Evolutionary conservation across 23 red algal species (phyloP).

Genomic region (Gracilariopsis chorda): DNA sequence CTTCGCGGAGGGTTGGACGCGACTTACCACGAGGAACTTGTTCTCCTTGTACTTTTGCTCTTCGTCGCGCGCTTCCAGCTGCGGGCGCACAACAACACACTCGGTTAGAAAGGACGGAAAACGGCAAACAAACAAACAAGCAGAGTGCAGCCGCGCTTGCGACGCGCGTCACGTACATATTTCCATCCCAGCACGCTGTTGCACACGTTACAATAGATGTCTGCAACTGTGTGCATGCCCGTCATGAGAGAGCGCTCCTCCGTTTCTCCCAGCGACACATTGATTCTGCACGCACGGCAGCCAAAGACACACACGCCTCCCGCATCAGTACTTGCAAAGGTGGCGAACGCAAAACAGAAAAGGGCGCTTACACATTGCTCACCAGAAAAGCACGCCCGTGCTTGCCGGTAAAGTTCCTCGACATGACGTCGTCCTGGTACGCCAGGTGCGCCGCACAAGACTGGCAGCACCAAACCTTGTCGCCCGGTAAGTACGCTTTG

Average conservation of each 20-base stretch:
- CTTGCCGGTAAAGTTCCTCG: constrained; percentile 88
- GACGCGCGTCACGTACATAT: constrained; percentile 67
- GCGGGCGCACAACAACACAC: neutral
- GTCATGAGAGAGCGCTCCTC: constrained; percentile 88
- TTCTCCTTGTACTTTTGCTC: constrained; percentile 98
- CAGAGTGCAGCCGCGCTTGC: neutral
- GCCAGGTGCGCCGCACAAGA: constrained; percentile 84
- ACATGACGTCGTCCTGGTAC: constrained; percentile 89
- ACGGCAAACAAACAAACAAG: neutral
- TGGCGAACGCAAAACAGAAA: neutral
- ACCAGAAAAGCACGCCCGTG: constrained; percentile 94
- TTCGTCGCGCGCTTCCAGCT: constrained; percentile 92
- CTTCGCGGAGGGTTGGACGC: neutral
- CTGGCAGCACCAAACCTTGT: constrained; percentile 81
- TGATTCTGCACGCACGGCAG: constrained; percentile 78
- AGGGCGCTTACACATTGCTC: constrained; percentile 77
- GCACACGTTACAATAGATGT: constrained; percentile 93
- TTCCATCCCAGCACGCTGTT: constrained; percentile 90
- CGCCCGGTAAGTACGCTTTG: constrained; percentile 78
- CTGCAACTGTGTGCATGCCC: constrained; percentile 90
- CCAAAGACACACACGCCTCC: neutral
- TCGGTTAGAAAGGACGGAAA: neutral
- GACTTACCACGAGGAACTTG: constrained; percentile 92
- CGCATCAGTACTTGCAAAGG: neutral
- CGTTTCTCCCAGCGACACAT: constrained; percentile 80